A percentile compares a stretch with the other conserved stretches of the same genome.
Evolutionary conservation across 2,329 filamentous ascomycete genomes (phyloP).

Genomic region (Fusarium lyarnte): DNA sequence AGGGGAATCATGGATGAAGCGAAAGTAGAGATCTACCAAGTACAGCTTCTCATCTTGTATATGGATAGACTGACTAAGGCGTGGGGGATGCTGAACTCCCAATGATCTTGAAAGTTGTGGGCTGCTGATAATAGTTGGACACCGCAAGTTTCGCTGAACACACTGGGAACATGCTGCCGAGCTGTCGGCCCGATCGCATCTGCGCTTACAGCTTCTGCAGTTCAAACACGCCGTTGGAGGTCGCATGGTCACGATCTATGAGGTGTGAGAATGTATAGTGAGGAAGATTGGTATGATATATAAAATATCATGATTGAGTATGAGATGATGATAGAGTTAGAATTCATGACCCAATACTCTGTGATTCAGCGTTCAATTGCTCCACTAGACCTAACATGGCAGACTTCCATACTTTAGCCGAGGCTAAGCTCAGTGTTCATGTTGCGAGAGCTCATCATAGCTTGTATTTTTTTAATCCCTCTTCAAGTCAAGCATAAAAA

Average conservation of each 20-base stretch:
- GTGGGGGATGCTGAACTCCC: fast-evolving
- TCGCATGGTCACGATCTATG: slow-evolving; percentile 1
- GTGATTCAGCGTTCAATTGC: not conserved
- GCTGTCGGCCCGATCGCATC: slow-evolving; percentile 16
- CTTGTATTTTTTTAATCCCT: no score
- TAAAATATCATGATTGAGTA: not conserved
- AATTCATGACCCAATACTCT: not conserved
- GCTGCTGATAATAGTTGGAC: not conserved
- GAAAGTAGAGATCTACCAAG: slow-evolving; percentile 36
- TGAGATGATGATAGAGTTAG: not conserved
- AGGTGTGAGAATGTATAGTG: not conserved
- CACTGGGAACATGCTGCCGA: slow-evolving; percentile 23
- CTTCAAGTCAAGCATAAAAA: no score
- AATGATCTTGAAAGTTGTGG: not conserved
- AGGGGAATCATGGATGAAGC: slow-evolving; percentile 36
- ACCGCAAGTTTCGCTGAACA: slow-evolving; percentile 22
- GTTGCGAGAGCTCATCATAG: no score
- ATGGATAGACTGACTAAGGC: not conserved
- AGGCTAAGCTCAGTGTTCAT: not conserved
- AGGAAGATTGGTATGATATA: not conserved
- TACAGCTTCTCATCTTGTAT: slow-evolving; percentile 1
- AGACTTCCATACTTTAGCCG: not conserved
- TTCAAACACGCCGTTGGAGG: slow-evolving; percentile 32
- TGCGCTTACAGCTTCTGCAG: slow-evolving; percentile 32
- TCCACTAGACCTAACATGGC: not conserved